These are phyloP conservation scores for Verticillium nonalfalfae DNA, from an alignment of 2,329 filamentous ascomycete species.

Conservation along the genomic window DNA sequence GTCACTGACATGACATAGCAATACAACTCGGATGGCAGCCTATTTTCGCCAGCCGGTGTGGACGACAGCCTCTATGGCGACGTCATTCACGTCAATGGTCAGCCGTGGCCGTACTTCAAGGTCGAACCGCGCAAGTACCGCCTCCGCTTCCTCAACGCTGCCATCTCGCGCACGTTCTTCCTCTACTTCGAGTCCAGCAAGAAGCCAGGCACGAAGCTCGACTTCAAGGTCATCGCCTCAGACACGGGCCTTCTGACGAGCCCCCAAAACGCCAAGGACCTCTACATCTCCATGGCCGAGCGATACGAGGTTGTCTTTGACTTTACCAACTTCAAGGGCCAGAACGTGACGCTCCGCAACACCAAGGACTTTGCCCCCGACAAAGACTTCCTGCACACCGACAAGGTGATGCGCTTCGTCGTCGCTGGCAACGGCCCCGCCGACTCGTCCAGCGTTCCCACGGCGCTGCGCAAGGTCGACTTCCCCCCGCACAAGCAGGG, in stretches of 20 bases:
- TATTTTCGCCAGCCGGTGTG: constrained; percentile 30
- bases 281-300: constrained; percentile 45
- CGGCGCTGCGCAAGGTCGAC: constrained; percentile 11
- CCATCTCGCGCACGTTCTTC: constrained; percentile 32
- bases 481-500: constrained; percentile 8
- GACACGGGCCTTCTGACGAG: constrained; percentile 38
- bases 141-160: constrained; percentile 39
- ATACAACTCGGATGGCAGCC: constrained; percentile 36
- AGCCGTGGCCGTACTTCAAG: constrained; percentile 45
- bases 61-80: constrained; percentile 40
- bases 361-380: constrained; percentile 26
- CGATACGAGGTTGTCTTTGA: constrained; percentile 47
- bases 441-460: constrained; percentile 16
- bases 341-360: constrained; percentile 40
- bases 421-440: constrained; percentile 26
- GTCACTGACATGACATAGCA: constrained; percentile 17
- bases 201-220: constrained; percentile 15
- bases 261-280: constrained; percentile 29
- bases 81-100: constrained; percentile 45
- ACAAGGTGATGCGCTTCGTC: constrained; percentile 35
- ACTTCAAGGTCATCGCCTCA: constrained; percentile 41
- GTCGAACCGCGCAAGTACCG: constrained; percentile 50
- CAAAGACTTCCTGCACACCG: constrained; percentile 37
- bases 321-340: constrained; percentile 38
- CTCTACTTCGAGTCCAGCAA: constrained; percentile 28